Evolutionary conservation across 1,284 basidiomycete genomes (phyloP).

Genomic region (Ustilago nuda): DNA sequence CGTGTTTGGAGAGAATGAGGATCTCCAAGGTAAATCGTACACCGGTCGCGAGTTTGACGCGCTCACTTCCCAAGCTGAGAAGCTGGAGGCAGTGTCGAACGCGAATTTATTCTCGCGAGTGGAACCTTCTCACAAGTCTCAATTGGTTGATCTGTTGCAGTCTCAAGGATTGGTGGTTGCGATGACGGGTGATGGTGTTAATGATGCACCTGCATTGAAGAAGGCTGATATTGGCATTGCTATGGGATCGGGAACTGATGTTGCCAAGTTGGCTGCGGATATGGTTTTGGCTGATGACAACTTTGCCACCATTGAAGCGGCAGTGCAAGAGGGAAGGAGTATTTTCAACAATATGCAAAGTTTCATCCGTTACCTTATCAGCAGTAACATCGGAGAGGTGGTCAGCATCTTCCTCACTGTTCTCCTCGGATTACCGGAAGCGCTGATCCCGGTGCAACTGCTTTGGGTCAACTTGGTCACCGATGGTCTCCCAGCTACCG

Average conservation of each 20-base stretch:
- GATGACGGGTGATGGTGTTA: conserved; percentile 75
- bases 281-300: conserved; percentile 72
- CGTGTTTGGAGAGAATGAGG: conserved; percentile 75
- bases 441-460: conserved; percentile 95
- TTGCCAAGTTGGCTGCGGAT: conserved; percentile 70
- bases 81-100: conserved; percentile 83
- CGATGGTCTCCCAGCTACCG: conserved; percentile 96
- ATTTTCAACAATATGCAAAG: conserved; percentile 99
- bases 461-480: conserved; percentile 77
- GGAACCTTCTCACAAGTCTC: conserved; percentile 93
- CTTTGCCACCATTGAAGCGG: conserved; percentile 71
- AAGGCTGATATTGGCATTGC: conserved; percentile 71
- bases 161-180: conserved; percentile 92
- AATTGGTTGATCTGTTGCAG: conserved; percentile 95
- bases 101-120: conserved; percentile 92
- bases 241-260: conserved; percentile 71
- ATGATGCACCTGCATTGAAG: conserved; percentile 71
- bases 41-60: conserved; percentile 92
- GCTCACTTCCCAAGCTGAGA: conserved; percentile 79
- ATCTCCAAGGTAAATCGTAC: conserved; percentile 84
- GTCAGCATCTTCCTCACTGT: conserved; percentile 98
- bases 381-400: conserved; percentile 97
- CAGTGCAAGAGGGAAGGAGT: conserved; percentile 86
- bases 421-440: conserved; percentile 96
- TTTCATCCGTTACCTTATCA: conserved; percentile 86